phyloP scores from a whole-genome alignment of 2,329 filamentous ascomycete genomes.

The Claviceps quebecensis region DNA sequence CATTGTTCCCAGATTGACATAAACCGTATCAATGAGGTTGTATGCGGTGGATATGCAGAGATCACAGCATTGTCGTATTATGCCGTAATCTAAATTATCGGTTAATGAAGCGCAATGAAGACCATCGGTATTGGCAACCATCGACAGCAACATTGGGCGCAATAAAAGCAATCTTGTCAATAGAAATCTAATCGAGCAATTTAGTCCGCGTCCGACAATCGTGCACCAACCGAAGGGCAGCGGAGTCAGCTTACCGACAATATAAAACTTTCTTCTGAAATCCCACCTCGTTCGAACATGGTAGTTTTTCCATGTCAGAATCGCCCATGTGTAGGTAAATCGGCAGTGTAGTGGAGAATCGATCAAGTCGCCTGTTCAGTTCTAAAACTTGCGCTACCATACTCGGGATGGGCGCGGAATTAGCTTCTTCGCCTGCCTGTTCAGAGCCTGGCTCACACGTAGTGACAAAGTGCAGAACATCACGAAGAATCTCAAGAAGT shows the following conservation, averaged over 20 bases:
- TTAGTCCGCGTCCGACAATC: not conserved
- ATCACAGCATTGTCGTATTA: slow-evolving; percentile 1
- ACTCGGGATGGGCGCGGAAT: not conserved
- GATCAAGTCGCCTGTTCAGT: slow-evolving; percentile 2
- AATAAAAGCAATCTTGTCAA: slow-evolving; percentile 1
- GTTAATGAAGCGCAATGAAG: not conserved
- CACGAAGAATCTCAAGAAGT: not conserved
- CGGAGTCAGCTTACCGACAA: not conserved
- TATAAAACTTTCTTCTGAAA: slow-evolving; percentile 3
- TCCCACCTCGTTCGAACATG: not conserved
- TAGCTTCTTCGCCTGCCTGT: not conserved
- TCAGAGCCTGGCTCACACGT: slow-evolving; percentile 1
- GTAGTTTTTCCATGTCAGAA: not conserved
- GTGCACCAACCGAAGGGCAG: not conserved
- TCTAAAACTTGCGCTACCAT: not conserved
- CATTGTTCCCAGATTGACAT: not conserved
- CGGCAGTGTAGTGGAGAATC: not conserved
- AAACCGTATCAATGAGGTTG: slow-evolving; percentile 1
- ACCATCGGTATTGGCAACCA: not conserved
- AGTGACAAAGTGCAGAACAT: slow-evolving; percentile 1
- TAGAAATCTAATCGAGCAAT: not conserved
- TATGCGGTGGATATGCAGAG: slow-evolving; percentile 1
- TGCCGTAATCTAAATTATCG: not conserved
- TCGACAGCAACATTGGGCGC: not conserved
- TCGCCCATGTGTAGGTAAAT: not conserved